Evolutionary conservation across 208 protist genomes (phyloP).

Genomic region (Trichomonas tenax): DNA sequence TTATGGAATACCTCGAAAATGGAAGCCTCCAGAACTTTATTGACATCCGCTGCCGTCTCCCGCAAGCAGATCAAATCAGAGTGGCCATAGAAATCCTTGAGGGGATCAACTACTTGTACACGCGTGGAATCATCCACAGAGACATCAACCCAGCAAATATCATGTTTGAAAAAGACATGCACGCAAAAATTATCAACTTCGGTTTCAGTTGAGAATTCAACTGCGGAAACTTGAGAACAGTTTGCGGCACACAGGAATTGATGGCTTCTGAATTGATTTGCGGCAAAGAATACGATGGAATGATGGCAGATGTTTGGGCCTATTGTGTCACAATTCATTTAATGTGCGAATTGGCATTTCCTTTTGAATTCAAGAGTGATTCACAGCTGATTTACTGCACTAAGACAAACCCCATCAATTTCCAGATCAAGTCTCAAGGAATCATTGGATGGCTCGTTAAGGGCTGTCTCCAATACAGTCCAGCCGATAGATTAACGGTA

Average conservation of each 20-base stretch:
- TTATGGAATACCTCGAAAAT: conserved; percentile 94
- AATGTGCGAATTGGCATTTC: too few relatives aligned
- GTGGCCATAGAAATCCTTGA: conserved; percentile 92
- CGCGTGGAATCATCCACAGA: conserved; percentile 42
- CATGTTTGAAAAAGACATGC: conserved; percentile 52
- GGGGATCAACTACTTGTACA: conserved; percentile 87
- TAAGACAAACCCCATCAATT: too few relatives aligned
- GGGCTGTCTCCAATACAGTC: too few relatives aligned
- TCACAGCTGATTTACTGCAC: too few relatives aligned
- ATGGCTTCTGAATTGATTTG: conserved; percentile 47
- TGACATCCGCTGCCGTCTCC: conserved; percentile 64
- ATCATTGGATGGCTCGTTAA: too few relatives aligned
- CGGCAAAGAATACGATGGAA: not conserved
- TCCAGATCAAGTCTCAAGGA: too few relatives aligned
- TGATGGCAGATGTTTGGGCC: not conserved
- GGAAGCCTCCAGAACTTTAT: conserved; percentile 98
- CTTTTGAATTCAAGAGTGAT: too few relatives aligned
- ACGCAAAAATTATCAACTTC: conserved; percentile 72
- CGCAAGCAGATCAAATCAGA: conserved; percentile 56
- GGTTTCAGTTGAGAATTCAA: conserved; percentile 60
- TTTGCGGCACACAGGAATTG: conserved; percentile 67
- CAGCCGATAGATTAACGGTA: too few relatives aligned
- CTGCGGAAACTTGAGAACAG: conserved; percentile 59
- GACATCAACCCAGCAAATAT: conserved; percentile 66
- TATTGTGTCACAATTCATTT: too few relatives aligned